phyloP scores from a whole-genome alignment of 495 filamentous ascomycete genomes.

The Pyrenopolyporus hunteri region DNA sequence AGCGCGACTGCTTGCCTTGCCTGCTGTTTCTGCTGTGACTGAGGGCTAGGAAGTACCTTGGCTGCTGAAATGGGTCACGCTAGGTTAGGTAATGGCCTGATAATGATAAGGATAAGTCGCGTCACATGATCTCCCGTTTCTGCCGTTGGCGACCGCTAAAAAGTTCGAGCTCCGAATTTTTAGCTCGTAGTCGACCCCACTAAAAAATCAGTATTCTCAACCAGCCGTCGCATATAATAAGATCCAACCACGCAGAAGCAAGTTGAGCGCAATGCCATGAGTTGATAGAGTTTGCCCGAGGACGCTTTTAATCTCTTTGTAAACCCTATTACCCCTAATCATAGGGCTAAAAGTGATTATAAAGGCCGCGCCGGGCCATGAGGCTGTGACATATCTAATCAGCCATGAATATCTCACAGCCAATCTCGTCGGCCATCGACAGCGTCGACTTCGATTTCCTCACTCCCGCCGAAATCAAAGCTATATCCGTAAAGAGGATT shows the following conservation, averaged over 20 bases:
- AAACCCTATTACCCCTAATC: background rate
- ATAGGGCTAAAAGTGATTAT: background rate
- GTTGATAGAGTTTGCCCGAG: slow-evolving; percentile 17
- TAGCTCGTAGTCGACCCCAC: slow-evolving; percentile 24
- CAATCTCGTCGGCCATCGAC: slow-evolving; percentile 81
- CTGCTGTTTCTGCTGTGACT: slow-evolving; percentile 31
- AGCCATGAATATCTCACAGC: slow-evolving; percentile 84
- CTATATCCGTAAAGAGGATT: slow-evolving; percentile 90
- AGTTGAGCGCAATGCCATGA: slow-evolving; percentile 17
- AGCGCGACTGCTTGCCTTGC: background rate
- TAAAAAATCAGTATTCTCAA: slow-evolving; percentile 25
- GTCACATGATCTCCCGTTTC: slow-evolving; percentile 36
- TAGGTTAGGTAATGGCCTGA: no score
- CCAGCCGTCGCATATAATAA: slow-evolving; percentile 20
- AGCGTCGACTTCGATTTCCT: slow-evolving; percentile 90
- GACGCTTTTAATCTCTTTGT: background rate
- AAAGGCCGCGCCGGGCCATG: slow-evolving; percentile 26
- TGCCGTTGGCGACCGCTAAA: slow-evolving; percentile 40
- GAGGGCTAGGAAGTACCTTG: slow-evolving; percentile 45
- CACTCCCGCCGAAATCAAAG: slow-evolving; percentile 78
- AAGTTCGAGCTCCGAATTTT: slow-evolving; percentile 44
- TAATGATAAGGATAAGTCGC: slow-evolving; percentile 15
- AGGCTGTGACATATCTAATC: slow-evolving; percentile 25
- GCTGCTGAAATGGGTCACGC: no score
- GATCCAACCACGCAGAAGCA: background rate